A percentile compares a stretch with the other conserved stretches of the same genome.
Conservation (phyloP, 129 eudicot genomes). For the Sambucus nigra region DNA sequence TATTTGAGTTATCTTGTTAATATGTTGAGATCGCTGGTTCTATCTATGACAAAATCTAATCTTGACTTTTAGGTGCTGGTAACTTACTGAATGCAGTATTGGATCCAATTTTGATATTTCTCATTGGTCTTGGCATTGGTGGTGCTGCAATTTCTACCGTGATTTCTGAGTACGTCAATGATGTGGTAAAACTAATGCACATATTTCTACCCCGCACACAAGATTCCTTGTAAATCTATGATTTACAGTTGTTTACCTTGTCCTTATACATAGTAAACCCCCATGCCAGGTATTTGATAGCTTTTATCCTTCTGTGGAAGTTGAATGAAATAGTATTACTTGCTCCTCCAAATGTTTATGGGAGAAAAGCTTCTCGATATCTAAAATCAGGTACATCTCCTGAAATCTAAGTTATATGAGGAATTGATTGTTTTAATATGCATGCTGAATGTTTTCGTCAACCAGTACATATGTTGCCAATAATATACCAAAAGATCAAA, state of each 20-base stretch:
- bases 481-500: too few relatives aligned
- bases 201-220: slow-evolving; percentile 7
- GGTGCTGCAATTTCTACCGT: slow-evolving; percentile 98
- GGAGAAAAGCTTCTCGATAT: slow-evolving; percentile 49
- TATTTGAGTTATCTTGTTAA: neutral
- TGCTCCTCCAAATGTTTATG: slow-evolving; percentile 56
- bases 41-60: slow-evolving; percentile 6
- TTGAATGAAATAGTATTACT: slow-evolving; percentile 62
- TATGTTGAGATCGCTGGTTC: neutral
- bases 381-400: slow-evolving; percentile 68
- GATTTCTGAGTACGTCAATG: slow-evolving; percentile 95
- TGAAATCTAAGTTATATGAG: neutral
- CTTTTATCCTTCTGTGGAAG: slow-evolving; percentile 82
- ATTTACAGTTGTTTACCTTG: neutral
- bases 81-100: slow-evolving; percentile 71
- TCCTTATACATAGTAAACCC: slow-evolving; percentile 12
- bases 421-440: neutral
- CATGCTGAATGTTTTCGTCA: too few relatives aligned
- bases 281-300: slow-evolving; percentile 65
- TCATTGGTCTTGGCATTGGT: slow-evolving; percentile 53
- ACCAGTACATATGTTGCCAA: too few relatives aligned
- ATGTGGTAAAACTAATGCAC: slow-evolving; percentile 40
- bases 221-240: neutral
- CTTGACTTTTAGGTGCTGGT: slow-evolving; percentile 61
- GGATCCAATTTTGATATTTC: slow-evolving; percentile 57